Percentiles rank a stretch among this genome's conserved stretches.
phyloP scores from a whole-genome alignment of 257 asterid species.

The Forsythia suspensa region DNA sequence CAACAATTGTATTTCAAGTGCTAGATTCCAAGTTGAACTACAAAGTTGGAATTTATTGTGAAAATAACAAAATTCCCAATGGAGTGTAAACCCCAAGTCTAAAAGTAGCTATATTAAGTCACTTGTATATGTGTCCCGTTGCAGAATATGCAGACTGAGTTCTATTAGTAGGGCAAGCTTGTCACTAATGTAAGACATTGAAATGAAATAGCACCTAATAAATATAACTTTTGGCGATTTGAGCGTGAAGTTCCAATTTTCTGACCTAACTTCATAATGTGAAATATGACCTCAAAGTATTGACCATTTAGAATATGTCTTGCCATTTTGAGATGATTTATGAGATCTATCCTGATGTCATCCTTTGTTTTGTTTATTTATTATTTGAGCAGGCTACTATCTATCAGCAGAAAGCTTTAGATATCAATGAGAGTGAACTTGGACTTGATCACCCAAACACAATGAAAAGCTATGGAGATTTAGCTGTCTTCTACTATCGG shows the following conservation, averaged over 20 bases:
- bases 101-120: neutral
- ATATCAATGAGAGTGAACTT: conserved; percentile 82
- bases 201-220: neutral
- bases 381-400: conserved; percentile 59
- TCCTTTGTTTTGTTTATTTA: conserved; percentile 11
- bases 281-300: neutral
- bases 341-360: conserved; percentile 13
- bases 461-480: conserved; percentile 87
- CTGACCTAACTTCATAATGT: neutral
- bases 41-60: neutral
- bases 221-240: neutral
- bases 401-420: conserved; percentile 82
- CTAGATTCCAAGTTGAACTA: neutral
- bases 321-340: conserved; percentile 5
- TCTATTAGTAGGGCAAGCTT: neutral
- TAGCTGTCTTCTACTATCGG: conserved; percentile 80
- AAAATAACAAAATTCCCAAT: neutral
- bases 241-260: neutral
- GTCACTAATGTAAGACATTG: neutral
- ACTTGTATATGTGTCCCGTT: neutral
- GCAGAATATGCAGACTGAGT: neutral
- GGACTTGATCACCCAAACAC: conserved; percentile 93
- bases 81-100: neutral
- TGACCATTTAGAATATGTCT: neutral
- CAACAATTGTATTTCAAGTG: neutral